Base-by-base conservation (phyloP, 306 rosid genomes). In the Pyrus pyrifolia region DNA sequence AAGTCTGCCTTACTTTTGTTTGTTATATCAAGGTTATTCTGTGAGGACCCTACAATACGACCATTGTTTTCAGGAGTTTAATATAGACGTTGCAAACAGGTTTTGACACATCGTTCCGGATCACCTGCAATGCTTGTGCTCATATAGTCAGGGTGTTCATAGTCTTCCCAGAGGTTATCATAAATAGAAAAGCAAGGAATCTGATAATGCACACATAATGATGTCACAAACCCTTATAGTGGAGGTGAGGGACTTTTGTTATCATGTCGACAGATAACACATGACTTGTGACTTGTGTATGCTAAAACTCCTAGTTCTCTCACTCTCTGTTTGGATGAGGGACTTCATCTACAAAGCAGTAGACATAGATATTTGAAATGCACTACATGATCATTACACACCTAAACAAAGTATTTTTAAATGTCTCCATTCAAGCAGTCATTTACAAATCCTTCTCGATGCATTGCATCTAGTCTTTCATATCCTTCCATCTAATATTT, bases 101-200 rank as follows among this genome's bases (percentile, higher is more conserved):
- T 92, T 85, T 89, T 95, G 93, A 95, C 97, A 25, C 96, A 95
- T 76, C 93, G 97, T 65, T 84, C 93, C 23, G 98, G 96, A 73
- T 90, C 97, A 38, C 76, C 86, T 27, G 90, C 95, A 75, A 84
- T 92, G 89, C 89, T 92, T 68, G 89, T 96, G 10, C 93, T 95
- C 65, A 73, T 95, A 79, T 92, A 89, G 80, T 33, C 35, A 33
- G 35, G 35, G 6, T 85, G 38, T 18, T 63, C 74, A 73, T 79
- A 74, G 84, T 81, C 90, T 90, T 81, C 98, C 98, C 35, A 31
- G 6, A 31, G 35, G 87, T 81, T 92, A 95, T 84, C 87, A 83
- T 81, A 95, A 92, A 77, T 89, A 81, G 76, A 92, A 92, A 85
- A 86, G 93, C 90, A 94, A 88, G 85, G 91, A 94, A 74, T 89